phyloP scores from a whole-genome alignment of 2,329 filamentous ascomycete genomes.

The Rutstroemia sp. region DNA sequence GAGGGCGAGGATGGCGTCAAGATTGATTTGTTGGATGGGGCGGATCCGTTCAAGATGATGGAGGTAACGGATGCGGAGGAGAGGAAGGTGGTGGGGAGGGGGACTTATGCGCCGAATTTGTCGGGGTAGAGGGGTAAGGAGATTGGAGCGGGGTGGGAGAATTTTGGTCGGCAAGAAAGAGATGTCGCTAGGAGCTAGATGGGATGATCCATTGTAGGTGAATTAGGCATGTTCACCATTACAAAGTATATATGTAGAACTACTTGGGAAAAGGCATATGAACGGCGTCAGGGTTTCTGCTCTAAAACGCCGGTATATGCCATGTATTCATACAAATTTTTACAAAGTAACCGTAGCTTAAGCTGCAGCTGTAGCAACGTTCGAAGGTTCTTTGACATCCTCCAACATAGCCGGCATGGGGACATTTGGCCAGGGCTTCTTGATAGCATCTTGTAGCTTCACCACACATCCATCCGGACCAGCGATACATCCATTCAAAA shows the following conservation, averaged over 20 bases:
- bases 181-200: slow-evolving; percentile 9
- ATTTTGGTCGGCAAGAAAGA: not conserved
- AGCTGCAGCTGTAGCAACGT: slow-evolving; percentile 5
- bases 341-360: slow-evolving; percentile 17
- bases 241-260: slow-evolving; percentile 3
- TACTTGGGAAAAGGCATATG: slow-evolving; percentile 10
- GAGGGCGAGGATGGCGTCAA: slow-evolving; percentile 47
- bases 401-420: slow-evolving; percentile 42
- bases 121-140: slow-evolving; percentile 16
- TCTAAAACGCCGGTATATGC: slow-evolving; percentile 23
- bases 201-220: not conserved
- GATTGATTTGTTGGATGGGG: slow-evolving; percentile 68
- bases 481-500: slow-evolving; percentile 79
- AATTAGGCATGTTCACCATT: not conserved
- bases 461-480: slow-evolving; percentile 85
- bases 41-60: slow-evolving; percentile 58
- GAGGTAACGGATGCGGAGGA: slow-evolving; percentile 37
- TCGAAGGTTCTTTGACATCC: slow-evolving; percentile 40
- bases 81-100: slow-evolving; percentile 33
- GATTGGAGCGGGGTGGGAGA: not conserved
- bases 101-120: slow-evolving; percentile 28
- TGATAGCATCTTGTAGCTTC: slow-evolving; percentile 81
- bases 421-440: slow-evolving; percentile 64
- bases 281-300: slow-evolving; percentile 16
- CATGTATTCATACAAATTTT: slow-evolving; percentile 27